Evolutionary conservation across 2,329 filamentous ascomycete species (phyloP).

Genomic region (Colletotrichum sp.): DNA sequence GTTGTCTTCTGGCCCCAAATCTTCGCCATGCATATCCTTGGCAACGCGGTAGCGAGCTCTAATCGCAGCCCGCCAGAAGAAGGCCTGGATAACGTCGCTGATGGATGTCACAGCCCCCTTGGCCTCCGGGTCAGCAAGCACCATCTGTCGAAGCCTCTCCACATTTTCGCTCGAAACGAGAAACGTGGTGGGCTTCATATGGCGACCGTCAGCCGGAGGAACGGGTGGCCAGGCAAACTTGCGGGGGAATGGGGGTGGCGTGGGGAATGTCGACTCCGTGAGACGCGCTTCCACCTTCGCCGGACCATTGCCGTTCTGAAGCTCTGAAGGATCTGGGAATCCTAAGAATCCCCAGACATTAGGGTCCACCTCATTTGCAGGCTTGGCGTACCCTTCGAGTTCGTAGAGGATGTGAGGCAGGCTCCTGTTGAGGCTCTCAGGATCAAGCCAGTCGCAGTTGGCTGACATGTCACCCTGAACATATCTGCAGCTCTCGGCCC

Average conservation of each 20-base stretch:
- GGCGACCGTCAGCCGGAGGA: not conserved
- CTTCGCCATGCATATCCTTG: not conserved
- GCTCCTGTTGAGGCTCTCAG: not conserved
- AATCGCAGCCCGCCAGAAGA: not conserved
- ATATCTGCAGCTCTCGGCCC: not conserved
- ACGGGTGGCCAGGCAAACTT: not conserved
- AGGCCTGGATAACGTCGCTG: not conserved
- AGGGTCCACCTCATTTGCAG: not conserved
- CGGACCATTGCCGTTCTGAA: not conserved
- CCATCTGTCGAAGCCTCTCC: not conserved
- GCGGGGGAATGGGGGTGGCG: not conserved
- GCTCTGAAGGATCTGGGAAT: not conserved
- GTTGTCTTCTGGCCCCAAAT: accelerated
- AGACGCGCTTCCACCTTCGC: not conserved
- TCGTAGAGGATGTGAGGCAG: not conserved
- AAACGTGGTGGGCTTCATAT: not conserved
- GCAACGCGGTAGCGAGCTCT: not conserved
- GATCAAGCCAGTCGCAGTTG: not conserved
- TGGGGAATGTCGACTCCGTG: not conserved
- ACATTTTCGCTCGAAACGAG: not conserved
- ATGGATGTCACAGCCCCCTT: not conserved
- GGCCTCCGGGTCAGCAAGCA: not conserved
- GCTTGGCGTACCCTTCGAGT: not conserved
- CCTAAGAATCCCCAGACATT: not conserved
- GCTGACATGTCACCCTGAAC: not conserved